A percentile compares a stretch with the other conserved stretches of the same genome.
Conservation (phyloP, 2,329 filamentous ascomycete genomes). For the Aspergillus nomiae region DNA sequence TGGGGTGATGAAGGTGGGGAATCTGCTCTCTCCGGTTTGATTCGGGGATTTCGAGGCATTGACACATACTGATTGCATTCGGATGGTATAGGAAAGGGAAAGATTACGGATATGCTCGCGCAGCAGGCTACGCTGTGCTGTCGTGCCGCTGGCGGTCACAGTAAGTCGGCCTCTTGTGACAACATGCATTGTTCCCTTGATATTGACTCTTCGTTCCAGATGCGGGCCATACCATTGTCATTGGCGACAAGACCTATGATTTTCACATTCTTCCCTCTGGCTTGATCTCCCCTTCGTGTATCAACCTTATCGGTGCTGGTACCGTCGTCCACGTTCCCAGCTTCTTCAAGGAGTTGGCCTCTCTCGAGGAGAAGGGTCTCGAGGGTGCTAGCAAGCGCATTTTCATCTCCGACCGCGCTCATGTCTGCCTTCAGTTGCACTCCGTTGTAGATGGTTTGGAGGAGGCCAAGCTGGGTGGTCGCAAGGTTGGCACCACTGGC, state of each 20-base stretch:
- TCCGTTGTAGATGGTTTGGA: conserved; percentile 49
- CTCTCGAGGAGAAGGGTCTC: conserved; percentile 48
- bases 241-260: conserved; percentile 49
- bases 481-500: conserved; percentile 52
- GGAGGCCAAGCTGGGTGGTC: conserved; percentile 46
- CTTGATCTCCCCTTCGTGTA: conserved; percentile 46
- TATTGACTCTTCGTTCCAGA: conserved; percentile 24
- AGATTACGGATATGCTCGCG: conserved; percentile 51
- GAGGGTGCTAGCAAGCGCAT: conserved; percentile 43
- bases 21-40: background rate
- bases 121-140: conserved; percentile 47
- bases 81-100: conserved; percentile 44
- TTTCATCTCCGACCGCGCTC: conserved; percentile 50
- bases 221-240: conserved; percentile 52
- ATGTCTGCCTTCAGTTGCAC: conserved; percentile 49
- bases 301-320: conserved; percentile 51
- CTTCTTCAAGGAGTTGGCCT: conserved; percentile 51
- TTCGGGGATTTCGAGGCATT: background rate
- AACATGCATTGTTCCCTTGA: background rate
- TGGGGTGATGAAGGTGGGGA: conserved; percentile 50
- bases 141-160: conserved; percentile 50
- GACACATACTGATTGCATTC: conserved; percentile 11
- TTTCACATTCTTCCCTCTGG: conserved; percentile 53
- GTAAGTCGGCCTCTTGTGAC: conserved; percentile 30
- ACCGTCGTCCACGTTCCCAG: conserved; percentile 51